These are phyloP conservation scores for Boletus tylopilopsis DNA, from an alignment of 768 basidiomycete species.

Conservation along the genomic window DNA sequence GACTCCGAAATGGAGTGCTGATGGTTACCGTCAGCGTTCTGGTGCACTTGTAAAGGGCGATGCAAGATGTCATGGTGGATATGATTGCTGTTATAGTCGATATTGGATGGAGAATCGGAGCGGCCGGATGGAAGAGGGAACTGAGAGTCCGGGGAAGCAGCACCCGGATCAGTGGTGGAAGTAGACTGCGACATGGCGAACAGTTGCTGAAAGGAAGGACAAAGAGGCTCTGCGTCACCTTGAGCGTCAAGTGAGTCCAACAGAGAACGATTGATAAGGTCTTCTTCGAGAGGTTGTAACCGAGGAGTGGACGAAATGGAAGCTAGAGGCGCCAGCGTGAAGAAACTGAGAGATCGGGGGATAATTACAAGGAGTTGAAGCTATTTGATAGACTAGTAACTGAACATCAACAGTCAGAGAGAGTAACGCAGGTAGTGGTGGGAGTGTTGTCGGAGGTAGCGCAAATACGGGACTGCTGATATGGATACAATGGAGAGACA, in stretches of 20 bases:
- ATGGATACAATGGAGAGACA: conserved; percentile 40
- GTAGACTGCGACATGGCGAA: conserved; percentile 45
- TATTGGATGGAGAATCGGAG: conserved; percentile 48
- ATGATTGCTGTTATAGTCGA: conserved; percentile 35
- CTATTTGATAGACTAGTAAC: conserved; percentile 28
- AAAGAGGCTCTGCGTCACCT: conserved; percentile 72
- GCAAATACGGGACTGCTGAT: conserved; percentile 36
- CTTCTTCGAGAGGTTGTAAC: conserved; percentile 50
- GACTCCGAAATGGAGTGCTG: conserved; percentile 32
- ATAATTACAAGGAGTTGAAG: conserved; percentile 30
- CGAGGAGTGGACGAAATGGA: conserved; percentile 29
- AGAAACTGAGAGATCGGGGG: conserved; percentile 18
- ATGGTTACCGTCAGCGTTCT: conserved; percentile 30
- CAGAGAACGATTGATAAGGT: conserved; percentile 81
- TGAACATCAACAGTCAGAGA: conserved; percentile 44
- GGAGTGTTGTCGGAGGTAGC: conserved; percentile 31
- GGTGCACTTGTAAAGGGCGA: conserved; percentile 25
- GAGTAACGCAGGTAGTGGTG: conserved; percentile 24
- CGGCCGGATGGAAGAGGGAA: conserved; percentile 49
- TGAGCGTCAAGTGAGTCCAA: conserved; percentile 80
- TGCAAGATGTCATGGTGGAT: conserved; percentile 31
- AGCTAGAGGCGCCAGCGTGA: conserved; percentile 52
- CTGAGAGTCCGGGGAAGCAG: conserved; percentile 48
- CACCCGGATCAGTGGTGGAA: conserved; percentile 51
- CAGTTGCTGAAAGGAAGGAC: conserved; percentile 27